Evolutionary conservation across 768 basidiomycete species (phyloP), one percentile per base, ranked within the genome.

Genomic region (Gautieria morchelliformis): DNA sequence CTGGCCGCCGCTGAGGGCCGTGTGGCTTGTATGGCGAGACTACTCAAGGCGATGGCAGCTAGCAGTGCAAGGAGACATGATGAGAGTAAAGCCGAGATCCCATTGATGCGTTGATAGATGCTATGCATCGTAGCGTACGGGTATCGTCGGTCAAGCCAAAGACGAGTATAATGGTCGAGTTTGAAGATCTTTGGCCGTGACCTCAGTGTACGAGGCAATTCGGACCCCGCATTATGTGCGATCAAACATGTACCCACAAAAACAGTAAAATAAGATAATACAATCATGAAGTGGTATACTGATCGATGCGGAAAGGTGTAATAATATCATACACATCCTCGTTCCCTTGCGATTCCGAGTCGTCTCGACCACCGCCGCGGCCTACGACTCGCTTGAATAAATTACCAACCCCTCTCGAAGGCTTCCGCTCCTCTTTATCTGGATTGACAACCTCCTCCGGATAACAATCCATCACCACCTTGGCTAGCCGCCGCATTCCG

Each of bases 251-350:
- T n/a, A n/a, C n/a, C n/a, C n/a, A n/a, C n/a, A 35, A 27, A 27
- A 27, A 2, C 27, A 5, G 46, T 8, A 22, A 47, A 47, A 11
- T 11, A 30, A 10, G 30, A 47, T 37, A 37, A 37, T 37, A 14
- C 9, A 37, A 9, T 37, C 14, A 37, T 9, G 35, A 37, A 37
- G n/a, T 12, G 9, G 48, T 49, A 39, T 57, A 57, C 27, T 58
- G 32, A 14, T 88, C 84, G 17, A 84, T 71, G 17, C 88, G 79
- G 68, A 91, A 91, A 1, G 89, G 89, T 15, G 89, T 91, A 56
- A 91, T 87, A 11, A 89, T 76, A 42, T 89, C 85, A 60, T 85
- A 91, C 9, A 83, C 85, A 58, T 90, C 87, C 62, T 87, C 86
- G 64, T 91, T 91, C 45, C 78, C 75, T 49, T 78, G 75, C 5